These are phyloP conservation scores for Tuber calosporum DNA, from an alignment of 495 filamentous ascomycete genomes.

Conservation along the genomic window DNA sequence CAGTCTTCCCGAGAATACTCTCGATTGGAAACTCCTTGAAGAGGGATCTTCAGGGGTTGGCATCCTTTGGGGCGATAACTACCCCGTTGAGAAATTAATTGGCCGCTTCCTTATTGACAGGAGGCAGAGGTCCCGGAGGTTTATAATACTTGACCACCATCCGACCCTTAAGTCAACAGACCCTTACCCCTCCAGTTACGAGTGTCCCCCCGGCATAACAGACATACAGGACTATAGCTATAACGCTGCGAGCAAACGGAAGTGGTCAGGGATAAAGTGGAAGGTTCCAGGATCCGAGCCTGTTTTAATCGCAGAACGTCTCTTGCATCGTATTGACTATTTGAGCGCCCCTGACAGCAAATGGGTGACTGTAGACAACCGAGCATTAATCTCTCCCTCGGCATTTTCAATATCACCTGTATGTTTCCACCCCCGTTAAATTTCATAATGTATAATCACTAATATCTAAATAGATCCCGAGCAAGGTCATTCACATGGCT, in stretches of 20 bases:
- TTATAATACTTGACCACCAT: conserved; percentile 45
- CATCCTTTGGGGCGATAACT: conserved; percentile 52
- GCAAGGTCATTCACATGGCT: conserved; percentile 56
- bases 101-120: conserved; percentile 65
- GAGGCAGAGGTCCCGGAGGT: conserved; percentile 62
- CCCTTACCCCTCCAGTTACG: conserved; percentile 50
- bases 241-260: conserved; percentile 32
- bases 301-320: conserved; percentile 64
- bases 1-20: conserved; percentile 42
- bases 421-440: conserved; percentile 41
- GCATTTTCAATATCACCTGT: conserved; percentile 68
- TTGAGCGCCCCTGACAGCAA: conserved; percentile 57
- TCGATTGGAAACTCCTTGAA: conserved; percentile 62
- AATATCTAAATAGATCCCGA: conserved; percentile 52
- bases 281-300: conserved; percentile 52
- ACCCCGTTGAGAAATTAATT: conserved; percentile 52
- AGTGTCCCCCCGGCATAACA: conserved; percentile 49
- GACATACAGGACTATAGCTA: conserved; percentile 60
- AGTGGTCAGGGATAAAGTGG: conserved; percentile 35
- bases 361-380: conserved; percentile 46
- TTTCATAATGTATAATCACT: conserved; percentile 31
- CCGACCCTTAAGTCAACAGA: conserved; percentile 48
- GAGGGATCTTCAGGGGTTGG: conserved; percentile 46
- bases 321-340: conserved; percentile 71
- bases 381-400: conserved; percentile 52